These are phyloP conservation scores for Pleurotus salmoneostramineus DNA, from an alignment of 768 basidiomycete species.

Conservation along the genomic window DNA sequence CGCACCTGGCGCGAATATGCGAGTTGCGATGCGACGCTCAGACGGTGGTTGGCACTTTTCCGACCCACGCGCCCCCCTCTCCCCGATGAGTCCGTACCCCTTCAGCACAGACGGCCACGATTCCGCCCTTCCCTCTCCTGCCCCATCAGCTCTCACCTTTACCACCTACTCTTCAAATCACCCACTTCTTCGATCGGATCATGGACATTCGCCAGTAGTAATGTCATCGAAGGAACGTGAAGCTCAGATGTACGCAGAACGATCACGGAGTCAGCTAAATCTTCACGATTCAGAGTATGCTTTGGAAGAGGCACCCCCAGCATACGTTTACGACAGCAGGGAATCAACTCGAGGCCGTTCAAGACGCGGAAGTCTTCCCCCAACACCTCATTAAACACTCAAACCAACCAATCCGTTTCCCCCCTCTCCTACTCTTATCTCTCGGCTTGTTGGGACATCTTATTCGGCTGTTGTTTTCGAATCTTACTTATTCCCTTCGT, in stretches of 20 bases:
- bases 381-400: not conserved
- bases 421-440: not conserved
- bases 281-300: not conserved
- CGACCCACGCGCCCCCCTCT: constrained; percentile 35
- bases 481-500: not conserved
- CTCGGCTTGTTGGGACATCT: not conserved
- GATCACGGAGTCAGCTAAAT: not conserved
- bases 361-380: not conserved
- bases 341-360: not conserved
- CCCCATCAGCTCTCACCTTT: not conserved
- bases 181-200: not conserved
- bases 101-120: not conserved
- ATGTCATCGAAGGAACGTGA: not conserved
- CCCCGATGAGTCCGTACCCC: constrained; percentile 17
- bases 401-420: not conserved
- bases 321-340: constrained; percentile 1
- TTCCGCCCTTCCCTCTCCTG: not conserved
- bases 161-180: not conserved
- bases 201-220: constrained; percentile 1
- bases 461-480: not conserved
- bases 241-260: constrained; percentile 3
- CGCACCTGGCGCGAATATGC: constrained; percentile 53
- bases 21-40: constrained; percentile 45
- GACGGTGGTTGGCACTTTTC: constrained; percentile 58
- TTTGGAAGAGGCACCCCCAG: constrained; percentile 1